Evolutionary conservation across 495 filamentous ascomycete species (phyloP).

Genomic region (Entonaema liquescens): DNA sequence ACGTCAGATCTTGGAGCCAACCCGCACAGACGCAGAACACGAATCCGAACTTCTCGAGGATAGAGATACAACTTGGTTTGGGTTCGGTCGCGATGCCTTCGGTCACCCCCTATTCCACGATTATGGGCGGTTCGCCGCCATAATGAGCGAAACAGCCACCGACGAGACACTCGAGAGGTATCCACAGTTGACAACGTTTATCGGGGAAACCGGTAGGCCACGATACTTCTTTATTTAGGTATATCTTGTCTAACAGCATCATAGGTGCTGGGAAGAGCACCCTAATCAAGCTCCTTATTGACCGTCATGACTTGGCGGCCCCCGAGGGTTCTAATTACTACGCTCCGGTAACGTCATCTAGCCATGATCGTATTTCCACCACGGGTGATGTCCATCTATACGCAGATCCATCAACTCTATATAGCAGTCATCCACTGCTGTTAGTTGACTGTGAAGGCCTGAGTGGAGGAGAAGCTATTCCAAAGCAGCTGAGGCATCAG

Average conservation of each 20-base stretch:
- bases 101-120: constrained; percentile 50
- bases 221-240: constrained; percentile 28
- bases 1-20: constrained; percentile 44
- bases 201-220: constrained; percentile 57
- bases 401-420: constrained; percentile 62
- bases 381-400: constrained; percentile 73
- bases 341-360: constrained; percentile 48
- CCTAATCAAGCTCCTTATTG: constrained; percentile 63
- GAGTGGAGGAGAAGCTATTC: constrained; percentile 58
- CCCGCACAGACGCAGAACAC: constrained; percentile 42
- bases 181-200: constrained; percentile 59
- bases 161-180: constrained; percentile 45
- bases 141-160: constrained; percentile 50
- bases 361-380: constrained; percentile 60
- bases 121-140: constrained; percentile 50
- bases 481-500: constrained; percentile 49
- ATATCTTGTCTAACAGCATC: constrained; percentile 35
- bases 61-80: constrained; percentile 61
- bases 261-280: constrained; percentile 67
- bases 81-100: constrained; percentile 47
- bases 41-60: constrained; percentile 47
- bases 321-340: constrained; percentile 37
- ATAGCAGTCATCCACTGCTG: constrained; percentile 55
- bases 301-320: constrained; percentile 39
- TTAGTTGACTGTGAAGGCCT: constrained; percentile 68